Percentiles rank a stretch among this genome's conserved stretches.
These are phyloP conservation scores for Epicoccum sorghinum DNA, from an alignment of 2,329 filamentous ascomycete species.

Conservation along the genomic window DNA sequence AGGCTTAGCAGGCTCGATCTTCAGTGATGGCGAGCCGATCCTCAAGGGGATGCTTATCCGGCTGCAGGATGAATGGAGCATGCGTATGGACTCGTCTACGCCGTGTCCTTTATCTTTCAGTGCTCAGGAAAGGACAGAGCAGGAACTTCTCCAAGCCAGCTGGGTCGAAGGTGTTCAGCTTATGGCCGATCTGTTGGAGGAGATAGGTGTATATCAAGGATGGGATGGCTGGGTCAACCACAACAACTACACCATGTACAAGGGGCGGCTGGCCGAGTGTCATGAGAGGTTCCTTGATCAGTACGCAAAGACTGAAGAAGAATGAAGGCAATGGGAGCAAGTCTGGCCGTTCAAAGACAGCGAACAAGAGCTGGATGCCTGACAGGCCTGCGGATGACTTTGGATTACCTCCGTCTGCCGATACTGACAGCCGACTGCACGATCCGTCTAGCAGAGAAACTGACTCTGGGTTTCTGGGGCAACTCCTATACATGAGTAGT, in stretches of 20 bases:
- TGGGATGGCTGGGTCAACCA: constrained; percentile 34
- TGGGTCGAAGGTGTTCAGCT: constrained; percentile 28
- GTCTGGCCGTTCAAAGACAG: constrained; percentile 24
- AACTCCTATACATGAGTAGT: too few relatives aligned
- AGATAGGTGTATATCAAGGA: constrained; percentile 29
- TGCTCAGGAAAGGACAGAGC: constrained; percentile 23
- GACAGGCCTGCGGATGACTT: too few relatives aligned
- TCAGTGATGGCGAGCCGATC: constrained; percentile 25
- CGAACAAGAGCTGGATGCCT: too few relatives aligned
- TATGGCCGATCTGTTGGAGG: constrained; percentile 25
- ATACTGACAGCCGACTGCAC: too few relatives aligned
- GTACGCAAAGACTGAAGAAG: constrained; percentile 24
- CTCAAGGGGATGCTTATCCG: constrained; percentile 25
- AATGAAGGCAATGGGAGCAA: constrained; percentile 23
- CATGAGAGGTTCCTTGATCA: constrained; percentile 27
- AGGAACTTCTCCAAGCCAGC: constrained; percentile 23
- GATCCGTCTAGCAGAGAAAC: too few relatives aligned
- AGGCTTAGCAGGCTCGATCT: constrained; percentile 22
- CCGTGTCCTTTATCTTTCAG: constrained; percentile 28
- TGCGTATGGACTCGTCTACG: constrained; percentile 11
- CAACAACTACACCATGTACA: constrained; percentile 26
- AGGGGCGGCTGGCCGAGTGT: constrained; percentile 22
- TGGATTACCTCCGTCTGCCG: too few relatives aligned
- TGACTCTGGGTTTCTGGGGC: too few relatives aligned
- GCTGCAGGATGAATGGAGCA: constrained; percentile 25